Evolutionary conservation across 805 yeast species (phyloP).

Genomic region (Tetrapisispora fleetii): DNA sequence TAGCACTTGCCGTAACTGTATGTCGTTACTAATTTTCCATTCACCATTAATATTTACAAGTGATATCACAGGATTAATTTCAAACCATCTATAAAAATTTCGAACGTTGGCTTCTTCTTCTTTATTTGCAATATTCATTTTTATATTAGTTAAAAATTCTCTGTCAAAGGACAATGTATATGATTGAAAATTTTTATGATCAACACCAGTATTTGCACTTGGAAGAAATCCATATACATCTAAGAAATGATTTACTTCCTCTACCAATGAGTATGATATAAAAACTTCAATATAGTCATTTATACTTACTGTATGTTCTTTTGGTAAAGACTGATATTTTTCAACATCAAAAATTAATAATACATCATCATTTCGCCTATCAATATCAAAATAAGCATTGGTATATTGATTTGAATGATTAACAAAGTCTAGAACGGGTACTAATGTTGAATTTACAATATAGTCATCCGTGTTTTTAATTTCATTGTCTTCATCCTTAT

Average conservation of each 20-base stretch:
- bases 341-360: conserved; percentile 22
- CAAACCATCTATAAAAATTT: conserved; percentile 29
- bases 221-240: conserved; percentile 42
- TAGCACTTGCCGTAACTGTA: background rate
- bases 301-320: conserved; percentile 11
- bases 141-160: conserved; percentile 4
- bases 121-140: background rate
- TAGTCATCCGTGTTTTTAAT: conserved; percentile 30
- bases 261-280: conserved; percentile 37
- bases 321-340: conserved; percentile 5
- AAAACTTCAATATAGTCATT: conserved; percentile 28
- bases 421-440: conserved; percentile 59
- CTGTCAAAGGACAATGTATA: conserved; percentile 16
- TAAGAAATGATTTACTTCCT: conserved; percentile 34
- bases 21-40: background rate
- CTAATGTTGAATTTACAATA: conserved; percentile 43
- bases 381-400: conserved; percentile 57
- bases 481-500: conserved; percentile 25
- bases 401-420: conserved; percentile 41
- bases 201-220: background rate
- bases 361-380: conserved; percentile 35
- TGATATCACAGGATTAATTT: conserved; percentile 34
- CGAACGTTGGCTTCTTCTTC: conserved; percentile 10
- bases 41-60: conserved; percentile 24
- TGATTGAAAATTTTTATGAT: conserved; percentile 7